These are phyloP conservation scores for Takashimella koratensis DNA, from an alignment of 1,284 basidiomycete species.

Conservation along the genomic window DNA sequence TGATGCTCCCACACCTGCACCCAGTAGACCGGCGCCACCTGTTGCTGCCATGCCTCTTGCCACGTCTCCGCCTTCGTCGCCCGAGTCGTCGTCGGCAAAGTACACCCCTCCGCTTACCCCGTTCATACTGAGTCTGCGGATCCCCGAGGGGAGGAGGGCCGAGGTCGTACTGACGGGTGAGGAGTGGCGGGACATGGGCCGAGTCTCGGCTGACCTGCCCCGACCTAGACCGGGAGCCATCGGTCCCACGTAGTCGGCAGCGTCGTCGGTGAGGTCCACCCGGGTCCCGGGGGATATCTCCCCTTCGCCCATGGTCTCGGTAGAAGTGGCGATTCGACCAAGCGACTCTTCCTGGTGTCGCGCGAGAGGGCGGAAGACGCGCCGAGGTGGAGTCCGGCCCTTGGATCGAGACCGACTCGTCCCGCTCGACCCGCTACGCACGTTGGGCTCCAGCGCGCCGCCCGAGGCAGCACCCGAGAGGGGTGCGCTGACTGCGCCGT, in stretches of 20 bases:
- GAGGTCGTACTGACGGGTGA: conserved; percentile 13
- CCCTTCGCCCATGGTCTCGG: too few relatives aligned
- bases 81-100: conserved; percentile 31
- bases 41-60: conserved; percentile 21
- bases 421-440: conserved; percentile 10
- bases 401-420: conserved; percentile 31
- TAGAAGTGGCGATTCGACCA: too few relatives aligned
- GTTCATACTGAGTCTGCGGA: background rate
- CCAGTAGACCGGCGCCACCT: conserved; percentile 28
- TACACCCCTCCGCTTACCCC: background rate
- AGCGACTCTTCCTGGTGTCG: background rate
- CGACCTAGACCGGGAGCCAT: background rate
- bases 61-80: conserved; percentile 34
- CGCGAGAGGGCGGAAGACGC: conserved; percentile 15
- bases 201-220: background rate
- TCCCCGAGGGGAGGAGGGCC: background rate
- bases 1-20: conserved; percentile 6
- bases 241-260: too few relatives aligned
- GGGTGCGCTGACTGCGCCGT: background rate
- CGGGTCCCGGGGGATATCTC: too few relatives aligned
- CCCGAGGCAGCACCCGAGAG: background rate
- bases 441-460: background rate
- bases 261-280: too few relatives aligned
- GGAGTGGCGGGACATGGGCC: conserved; percentile 3
- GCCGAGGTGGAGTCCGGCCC: conserved; percentile 37